phyloP scores from a whole-genome alignment of 306 rosid genomes.

The Luffa acutangula region DNA sequence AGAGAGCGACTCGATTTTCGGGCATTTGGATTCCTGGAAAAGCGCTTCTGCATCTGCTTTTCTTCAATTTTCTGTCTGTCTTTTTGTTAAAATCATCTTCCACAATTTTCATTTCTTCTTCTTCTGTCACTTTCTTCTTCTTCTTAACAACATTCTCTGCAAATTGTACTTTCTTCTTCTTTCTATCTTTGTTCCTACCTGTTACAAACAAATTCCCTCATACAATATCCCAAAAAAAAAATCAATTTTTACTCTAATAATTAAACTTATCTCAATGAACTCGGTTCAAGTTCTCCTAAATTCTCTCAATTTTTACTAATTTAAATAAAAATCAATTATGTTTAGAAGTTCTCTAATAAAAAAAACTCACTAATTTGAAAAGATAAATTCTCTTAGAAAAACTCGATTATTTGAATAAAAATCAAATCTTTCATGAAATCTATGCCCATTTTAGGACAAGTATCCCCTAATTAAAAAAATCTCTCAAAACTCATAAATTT shows the following conservation, averaged over 20 bases:
- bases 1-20: conserved; percentile 30
- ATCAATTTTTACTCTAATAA: too few relatives aligned
- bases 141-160: neutral
- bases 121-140: neutral
- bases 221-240: neutral
- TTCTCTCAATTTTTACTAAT: too few relatives aligned
- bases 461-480: too few relatives aligned
- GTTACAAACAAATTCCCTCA: neutral
- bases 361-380: neutral
- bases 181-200: neutral
- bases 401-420: too few relatives aligned
- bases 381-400: too few relatives aligned
- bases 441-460: too few relatives aligned
- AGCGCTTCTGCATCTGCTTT: neutral
- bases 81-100: neutral
- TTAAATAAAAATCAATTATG: too few relatives aligned
- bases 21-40: conserved; percentile 14
- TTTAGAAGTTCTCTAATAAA: too few relatives aligned
- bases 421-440: too few relatives aligned
- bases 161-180: conserved; percentile 5
- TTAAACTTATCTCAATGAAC: too few relatives aligned
- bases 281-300: too few relatives aligned
- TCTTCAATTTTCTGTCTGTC: neutral
- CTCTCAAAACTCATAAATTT: too few relatives aligned
- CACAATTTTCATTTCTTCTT: neutral